Evolutionary conservation across 345 rosid species (phyloP).

Genomic region (Eucalyptus sp.): DNA sequence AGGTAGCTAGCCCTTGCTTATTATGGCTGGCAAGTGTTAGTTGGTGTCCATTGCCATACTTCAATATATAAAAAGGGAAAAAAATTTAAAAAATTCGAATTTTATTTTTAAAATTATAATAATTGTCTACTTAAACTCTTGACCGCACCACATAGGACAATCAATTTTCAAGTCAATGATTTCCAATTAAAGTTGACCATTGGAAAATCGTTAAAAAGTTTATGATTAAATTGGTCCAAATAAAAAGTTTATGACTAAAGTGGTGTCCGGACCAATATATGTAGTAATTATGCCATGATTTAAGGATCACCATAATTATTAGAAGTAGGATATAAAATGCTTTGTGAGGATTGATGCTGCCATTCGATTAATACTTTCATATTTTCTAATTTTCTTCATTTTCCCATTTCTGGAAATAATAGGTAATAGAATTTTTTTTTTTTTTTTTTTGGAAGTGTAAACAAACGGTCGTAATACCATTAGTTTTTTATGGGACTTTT

Average conservation of each 20-base stretch:
- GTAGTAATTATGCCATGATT: background rate
- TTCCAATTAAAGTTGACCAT: rapidly evolving
- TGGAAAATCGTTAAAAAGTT: background rate
- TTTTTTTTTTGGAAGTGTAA: background rate
- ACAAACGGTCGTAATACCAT: background rate
- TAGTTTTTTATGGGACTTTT: background rate
- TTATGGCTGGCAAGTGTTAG: background rate
- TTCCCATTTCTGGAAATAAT: background rate
- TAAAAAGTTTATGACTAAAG: background rate
- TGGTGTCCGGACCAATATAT: background rate
- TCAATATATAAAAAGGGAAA: background rate
- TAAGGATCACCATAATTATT: background rate
- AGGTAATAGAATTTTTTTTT: rapidly evolving
- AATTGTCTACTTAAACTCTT: background rate
- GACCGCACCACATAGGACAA: rapidly evolving
- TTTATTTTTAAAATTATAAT: background rate
- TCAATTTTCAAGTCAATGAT: background rate
- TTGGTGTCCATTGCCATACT: background rate
- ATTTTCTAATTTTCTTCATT: background rate
- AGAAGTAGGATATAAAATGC: background rate
- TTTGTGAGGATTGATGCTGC: background rate
- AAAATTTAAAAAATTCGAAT: background rate
- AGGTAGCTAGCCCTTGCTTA: background rate
- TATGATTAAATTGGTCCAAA: rapidly evolving
- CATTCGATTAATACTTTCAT: background rate